Evolutionary conservation across 2,329 filamentous ascomycete genomes (phyloP).

Genomic region (Ascochyta clinopodiicola): DNA sequence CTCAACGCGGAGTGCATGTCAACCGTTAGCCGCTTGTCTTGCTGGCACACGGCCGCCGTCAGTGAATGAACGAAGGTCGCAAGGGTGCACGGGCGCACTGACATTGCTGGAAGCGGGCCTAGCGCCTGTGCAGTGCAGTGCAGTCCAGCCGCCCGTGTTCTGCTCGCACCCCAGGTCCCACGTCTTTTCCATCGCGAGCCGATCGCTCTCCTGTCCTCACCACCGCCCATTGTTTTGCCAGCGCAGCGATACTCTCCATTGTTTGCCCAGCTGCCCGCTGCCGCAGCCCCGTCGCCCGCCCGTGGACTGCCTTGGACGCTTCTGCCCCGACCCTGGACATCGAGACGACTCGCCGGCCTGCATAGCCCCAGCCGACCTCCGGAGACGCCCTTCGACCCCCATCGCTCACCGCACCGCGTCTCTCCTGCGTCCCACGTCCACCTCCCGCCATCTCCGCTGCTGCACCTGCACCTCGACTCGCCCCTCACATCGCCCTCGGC

Average conservation of each 20-base stretch:
- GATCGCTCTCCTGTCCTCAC: conserved; percentile 31
- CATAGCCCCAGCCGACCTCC: conserved; percentile 36
- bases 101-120: conserved; percentile 21
- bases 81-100: conserved; percentile 7
- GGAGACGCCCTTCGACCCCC: conserved; percentile 28
- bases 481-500: conserved; percentile 11
- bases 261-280: conserved; percentile 26
- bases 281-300: conserved; percentile 28
- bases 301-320: conserved; percentile 12
- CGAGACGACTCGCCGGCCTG: conserved; percentile 26
- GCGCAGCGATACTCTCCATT: conserved; percentile 21
- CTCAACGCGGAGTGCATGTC: neutral
- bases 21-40: neutral
- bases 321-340: conserved; percentile 17
- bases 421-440: conserved; percentile 15
- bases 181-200: conserved; percentile 35
- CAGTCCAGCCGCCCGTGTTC: conserved; percentile 25
- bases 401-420: conserved; percentile 20
- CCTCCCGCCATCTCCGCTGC: conserved; percentile 16
- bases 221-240: conserved; percentile 32
- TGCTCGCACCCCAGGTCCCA: conserved; percentile 19
- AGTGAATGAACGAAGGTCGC: no score
- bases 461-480: conserved; percentile 9
- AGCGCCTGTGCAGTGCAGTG: conserved; percentile 22
- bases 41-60: no score